phyloP scores from a whole-genome alignment of 768 basidiomycete species.

The Hygrophoropsis aurantiaca region DNA sequence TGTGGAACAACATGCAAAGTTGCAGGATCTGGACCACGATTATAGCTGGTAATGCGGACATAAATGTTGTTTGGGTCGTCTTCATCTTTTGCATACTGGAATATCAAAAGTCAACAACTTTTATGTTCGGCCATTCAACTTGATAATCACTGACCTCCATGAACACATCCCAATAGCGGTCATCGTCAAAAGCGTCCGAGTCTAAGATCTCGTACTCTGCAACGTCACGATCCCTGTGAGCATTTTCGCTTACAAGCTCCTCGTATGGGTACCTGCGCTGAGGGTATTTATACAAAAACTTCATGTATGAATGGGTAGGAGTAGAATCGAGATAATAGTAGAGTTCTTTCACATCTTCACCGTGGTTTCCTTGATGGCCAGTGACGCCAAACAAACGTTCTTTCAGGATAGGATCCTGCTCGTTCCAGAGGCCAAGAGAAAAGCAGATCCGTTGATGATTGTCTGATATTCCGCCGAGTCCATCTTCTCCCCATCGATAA shows the following conservation, averaged over 20 bases:
- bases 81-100: constrained; percentile 95
- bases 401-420: constrained; percentile 89
- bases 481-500: constrained; percentile 99
- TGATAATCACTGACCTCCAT: constrained; percentile 84
- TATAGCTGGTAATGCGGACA: constrained; percentile 94
- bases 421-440: constrained; percentile 92
- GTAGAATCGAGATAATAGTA: constrained; percentile 99
- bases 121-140: constrained; percentile 6
- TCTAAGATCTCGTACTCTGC: constrained; percentile 93
- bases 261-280: constrained; percentile 93
- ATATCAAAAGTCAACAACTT: constrained; percentile 5
- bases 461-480: constrained; percentile 95
- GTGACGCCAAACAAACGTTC: constrained; percentile 96
- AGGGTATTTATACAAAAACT: constrained; percentile 98
- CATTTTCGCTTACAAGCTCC: constrained; percentile 83
- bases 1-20: constrained; percentile 94
- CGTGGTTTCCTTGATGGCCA: constrained; percentile 97
- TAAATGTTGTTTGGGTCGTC: constrained; percentile 86
- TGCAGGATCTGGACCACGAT: constrained; percentile 93
- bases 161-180: constrained; percentile 98
- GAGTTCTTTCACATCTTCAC: constrained; percentile 98
- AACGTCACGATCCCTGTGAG: constrained; percentile 79
- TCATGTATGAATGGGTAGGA: constrained; percentile 99
- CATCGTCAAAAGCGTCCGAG: constrained; percentile 86
- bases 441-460: constrained; percentile 96